These are phyloP conservation scores for Penicillium verrucosum DNA, from an alignment of 2,329 filamentous ascomycete genomes.

Conservation along the genomic window DNA sequence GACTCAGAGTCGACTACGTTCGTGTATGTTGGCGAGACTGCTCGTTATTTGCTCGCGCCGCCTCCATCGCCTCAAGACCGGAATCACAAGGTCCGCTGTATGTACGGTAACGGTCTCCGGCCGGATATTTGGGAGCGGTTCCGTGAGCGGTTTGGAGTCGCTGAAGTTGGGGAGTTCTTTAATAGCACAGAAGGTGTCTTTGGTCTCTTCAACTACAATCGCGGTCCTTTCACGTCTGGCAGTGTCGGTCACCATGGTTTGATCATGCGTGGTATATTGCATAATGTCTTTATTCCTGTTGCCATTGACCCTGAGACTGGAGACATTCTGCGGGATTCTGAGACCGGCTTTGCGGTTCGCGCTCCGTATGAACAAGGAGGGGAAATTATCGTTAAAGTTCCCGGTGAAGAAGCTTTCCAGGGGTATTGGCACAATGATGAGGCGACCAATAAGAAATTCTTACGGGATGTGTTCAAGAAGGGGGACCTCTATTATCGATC, in stretches of 20 bases:
- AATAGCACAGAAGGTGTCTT: constrained; percentile 73
- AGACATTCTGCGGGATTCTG: constrained; percentile 62
- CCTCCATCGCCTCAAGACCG: constrained; percentile 51
- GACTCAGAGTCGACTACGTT: constrained; percentile 67
- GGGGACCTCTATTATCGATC: constrained; percentile 68
- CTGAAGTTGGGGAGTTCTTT: constrained; percentile 69
- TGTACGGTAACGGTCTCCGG: constrained; percentile 50
- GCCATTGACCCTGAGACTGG: constrained; percentile 66
- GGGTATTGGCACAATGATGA: constrained; percentile 68
- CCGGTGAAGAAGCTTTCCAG: constrained; percentile 57
- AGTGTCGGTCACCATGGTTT: constrained; percentile 70
- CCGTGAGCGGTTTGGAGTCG: constrained; percentile 52
- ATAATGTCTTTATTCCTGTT: constrained; percentile 62
- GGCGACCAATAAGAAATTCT: constrained; percentile 65
- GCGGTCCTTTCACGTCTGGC: constrained; percentile 60
- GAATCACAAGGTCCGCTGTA: constrained; percentile 45
- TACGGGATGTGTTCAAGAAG: constrained; percentile 61
- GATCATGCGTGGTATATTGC: constrained; percentile 53
- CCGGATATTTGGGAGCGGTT: constrained; percentile 51
- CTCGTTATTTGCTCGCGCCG: constrained; percentile 68
- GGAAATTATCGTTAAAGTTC: constrained; percentile 68
- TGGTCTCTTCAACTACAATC: constrained; percentile 56
- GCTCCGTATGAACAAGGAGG: constrained; percentile 65
- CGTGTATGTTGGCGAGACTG: constrained; percentile 74
- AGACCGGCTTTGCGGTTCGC: constrained; percentile 65